Base-by-base conservation (phyloP, 2,329 filamentous ascomycete species). In the Botrytis galanthina region DNA sequence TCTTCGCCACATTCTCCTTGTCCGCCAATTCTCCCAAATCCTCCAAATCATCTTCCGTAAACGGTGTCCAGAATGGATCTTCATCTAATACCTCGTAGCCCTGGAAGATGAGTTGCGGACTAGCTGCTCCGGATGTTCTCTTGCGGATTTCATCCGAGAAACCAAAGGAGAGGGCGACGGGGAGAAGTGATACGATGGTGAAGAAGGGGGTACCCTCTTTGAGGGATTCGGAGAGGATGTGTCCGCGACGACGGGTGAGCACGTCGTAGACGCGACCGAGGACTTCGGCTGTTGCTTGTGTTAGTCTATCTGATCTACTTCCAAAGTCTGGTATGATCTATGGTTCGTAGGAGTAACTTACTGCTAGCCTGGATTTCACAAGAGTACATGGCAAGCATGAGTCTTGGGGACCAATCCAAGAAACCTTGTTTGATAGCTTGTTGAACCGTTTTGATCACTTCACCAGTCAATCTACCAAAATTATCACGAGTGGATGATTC, bases 61-160 rank as follows among this genome's bases (percentile, higher is more conserved):
- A 94, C 1, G 96, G 96, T 64, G 97, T 94, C 96, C 96, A 99
- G 85, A 97, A 97, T 0, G 96, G 96, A 84, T 99, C 96, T 83
- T 98, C 92, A 81, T 98, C 94, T 3, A 98, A 86, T 78, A 97
- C 89, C 82, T 98, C 94, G 80, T 95, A 99, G 0, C 96, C 96
- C 12, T 93, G 89, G 81, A 98, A 99, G 75, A 97, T 92, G 54
- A 99, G 87, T 85, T 98, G 96, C 68, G 96, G 96, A 79, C 93
- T 92, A 0, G 96, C 96, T 4, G 93, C 93, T 4, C 96, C 96
- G 10, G 91, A 94, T 0, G 94, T 97, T 10, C 95, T 89, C 84
- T 98, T 98, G 74, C 96, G 90, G 84, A 99, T 98, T 83, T 99
- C 96, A 81, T 98, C 96, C 7, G 90, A 90, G 84, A 99, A 99